Base-by-base conservation (phyloP, 1,139 yeast genomes). In the Saccharomyces hybrid region DNA sequence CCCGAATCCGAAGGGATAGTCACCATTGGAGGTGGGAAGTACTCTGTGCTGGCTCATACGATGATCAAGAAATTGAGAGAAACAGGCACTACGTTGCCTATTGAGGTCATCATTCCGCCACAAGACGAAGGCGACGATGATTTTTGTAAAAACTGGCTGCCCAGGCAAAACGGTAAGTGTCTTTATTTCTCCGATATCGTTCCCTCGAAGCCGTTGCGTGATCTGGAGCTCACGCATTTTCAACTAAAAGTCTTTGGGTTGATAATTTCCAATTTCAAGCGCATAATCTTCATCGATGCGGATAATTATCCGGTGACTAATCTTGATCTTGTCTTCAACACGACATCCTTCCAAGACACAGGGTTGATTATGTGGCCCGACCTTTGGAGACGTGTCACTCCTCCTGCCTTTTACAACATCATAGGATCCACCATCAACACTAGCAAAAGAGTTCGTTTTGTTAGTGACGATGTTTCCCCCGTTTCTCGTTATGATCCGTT, bases 311-410 rank as follows among this genome's bases (percentile, higher is more conserved):
- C 88, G 7, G 70, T 82, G 42, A 70, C 66, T 47, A 77, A 80
- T 58, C 78, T 84, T 26, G 86, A 82, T 53, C 71, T 74, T 53
- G 67, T 84, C 41, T 82, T 80, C 56, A 59, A 64, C 4, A 67
- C 74, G 54, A 61, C 68, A 14, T 68, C 68, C 3, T 76, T 67
- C 60, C 47, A 57, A n/a, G 61, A 71, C 8, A 59, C 63, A 26
- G 76, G 77, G 1, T 55, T 78, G 41, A 68, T 78, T 1, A 50
- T 83, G n/a, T 85, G 91, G 91, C 90, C 91, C 3, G 89, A 84
- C 65, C 80, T 80, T 56, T 84, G 89, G 88, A 73, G 79, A 54
- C 75, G 90, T 61, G 76, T 84, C 1, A 79, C 84, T 0, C 74
- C 83, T 3, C 89, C 89, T 1, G 69, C 65, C 27, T 82, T 73